Percentiles rank a stretch among this genome's conserved stretches.
phyloP scores from a whole-genome alignment of 495 filamentous ascomycete genomes.

The Elaphomyces granulatus region DNA sequence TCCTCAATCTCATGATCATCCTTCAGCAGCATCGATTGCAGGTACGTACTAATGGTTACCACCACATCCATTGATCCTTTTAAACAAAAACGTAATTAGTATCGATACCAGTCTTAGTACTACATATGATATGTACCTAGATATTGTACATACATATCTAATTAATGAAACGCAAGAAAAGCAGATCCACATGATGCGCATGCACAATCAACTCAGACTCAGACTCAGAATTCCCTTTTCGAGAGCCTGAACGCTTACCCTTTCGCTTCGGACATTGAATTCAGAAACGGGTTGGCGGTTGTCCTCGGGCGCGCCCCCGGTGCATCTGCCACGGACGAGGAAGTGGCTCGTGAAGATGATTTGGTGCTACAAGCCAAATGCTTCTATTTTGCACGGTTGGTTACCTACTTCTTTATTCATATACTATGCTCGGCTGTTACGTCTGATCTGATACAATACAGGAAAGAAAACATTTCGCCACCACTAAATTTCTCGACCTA shows the following conservation, averaged over 20 bases:
- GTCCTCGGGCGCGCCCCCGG: constrained; percentile 30
- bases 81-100: too few species aligned
- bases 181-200: too few species aligned
- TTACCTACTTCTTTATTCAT: neutral
- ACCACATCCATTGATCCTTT: too few species aligned
- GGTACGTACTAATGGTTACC: too few species aligned
- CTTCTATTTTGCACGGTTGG: constrained; percentile 38
- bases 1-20: too few species aligned
- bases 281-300: constrained; percentile 33
- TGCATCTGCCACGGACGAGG: constrained; percentile 26
- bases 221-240: too few species aligned
- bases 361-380: constrained; percentile 37
- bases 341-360: constrained; percentile 28
- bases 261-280: constrained; percentile 30
- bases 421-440: neutral
- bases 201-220: too few species aligned
- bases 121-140: too few species aligned
- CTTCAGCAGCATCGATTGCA: too few species aligned
- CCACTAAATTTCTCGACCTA: constrained; percentile 29
- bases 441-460: constrained; percentile 7
- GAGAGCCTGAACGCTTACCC: constrained; percentile 22
- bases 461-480: constrained; percentile 27
- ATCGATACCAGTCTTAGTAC: too few species aligned
- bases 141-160: too few species aligned
- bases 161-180: too few species aligned